Evolutionary conservation across 2,329 filamentous ascomycete genomes (phyloP), one percentile per base, ranked within the genome.

Genomic region (Ophiostoma ulmi): DNA sequence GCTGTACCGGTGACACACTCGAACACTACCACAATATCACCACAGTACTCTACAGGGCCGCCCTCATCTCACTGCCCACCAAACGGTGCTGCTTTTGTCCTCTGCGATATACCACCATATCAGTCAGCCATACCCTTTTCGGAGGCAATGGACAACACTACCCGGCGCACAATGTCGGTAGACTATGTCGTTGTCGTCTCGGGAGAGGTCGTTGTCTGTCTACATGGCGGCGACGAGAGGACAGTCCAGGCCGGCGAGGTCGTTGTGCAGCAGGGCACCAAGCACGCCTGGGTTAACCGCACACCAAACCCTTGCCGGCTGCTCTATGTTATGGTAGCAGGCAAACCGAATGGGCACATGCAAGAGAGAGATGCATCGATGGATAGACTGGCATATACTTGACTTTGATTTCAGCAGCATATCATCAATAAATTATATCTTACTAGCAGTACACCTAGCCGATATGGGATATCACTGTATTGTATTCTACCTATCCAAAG

Each of bases 201-300:
- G 7, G 67, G 67, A 5, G 31, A 55, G 6, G 39, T 68, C 17
- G 26, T n/a, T 5, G 44, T 68, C 13, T 68, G 67, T 36, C 41
- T 68, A 4, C 41, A 68, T 17, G 67, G 67, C 14, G 80, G 81
- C 5, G 80, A 79, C 65, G 80, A 81, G 74, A 80, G 76, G 72
- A 77, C 75, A 3, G 39, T 82, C 1, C 73, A 72, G 38, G 73
- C 75, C 2, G 81, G 81, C 10, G 81, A 83, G 64, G 74, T 80
- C 11, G 75, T 82, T 48, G 76, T 83, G 0, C 79, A 82, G 74
- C 76, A 80, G 63, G 83, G 82, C 0, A 78, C 77, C 11, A 82
- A 80, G 70, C 83, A 85, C 75, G 75, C 76, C 17, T 85, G 82
- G 81, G 74, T 78, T 20, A 84, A 84, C 72, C 76, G 78, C 20